Evolutionary conservation across 2,329 filamentous ascomycete species (phyloP), one percentile per base, ranked within the genome.

Genomic region (Sporothrix euskadiensis): DNA sequence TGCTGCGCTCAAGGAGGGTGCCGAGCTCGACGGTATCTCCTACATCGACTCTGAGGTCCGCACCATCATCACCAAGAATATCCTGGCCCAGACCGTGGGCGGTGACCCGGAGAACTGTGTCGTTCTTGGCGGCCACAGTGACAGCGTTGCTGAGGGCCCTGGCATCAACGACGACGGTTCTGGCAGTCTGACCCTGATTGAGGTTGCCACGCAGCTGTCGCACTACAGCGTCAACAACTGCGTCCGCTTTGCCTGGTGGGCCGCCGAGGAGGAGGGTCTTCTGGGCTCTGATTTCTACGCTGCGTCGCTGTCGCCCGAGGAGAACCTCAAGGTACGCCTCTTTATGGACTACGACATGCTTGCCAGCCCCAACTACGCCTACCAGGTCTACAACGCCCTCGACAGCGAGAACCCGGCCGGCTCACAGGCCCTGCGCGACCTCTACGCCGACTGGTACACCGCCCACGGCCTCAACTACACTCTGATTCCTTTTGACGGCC

Each of bases 131-230:
- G 89, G 85, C 1, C 89, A 91, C 82, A 89, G 85, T 47, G 89
- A 91, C 79, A 88, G 86, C 75, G 89, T 91, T 19, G 79, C 83
- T 0, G 89, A 87, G 70, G 89, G 90, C 0, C 89, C 89, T 0
- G 92, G 92, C 26, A 93, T 94, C 84, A 94, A 94, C 80, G 92
- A 94, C 77, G 91, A 94, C 78, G 92, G 92, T 65, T 90, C 89
- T 3, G 92, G 92, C 72, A 89, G 86, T 47, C 78, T 89, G 72
- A 86, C 88, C 0, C 82, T 91, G 5, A 85, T 91, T 54, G 89
- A 91, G 79, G 83, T 91, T 9, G 89, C 89, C 1, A 85, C 84
- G 1, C 88, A 89, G 76, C 82, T 91, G 73, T 81, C 85, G 32
- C 84, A 85, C 26, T 91, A 87, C 80, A 81, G 80, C 47, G 88